Evolutionary conservation across 257 asterid species (phyloP).

Genomic region (Solanum rostratum): DNA sequence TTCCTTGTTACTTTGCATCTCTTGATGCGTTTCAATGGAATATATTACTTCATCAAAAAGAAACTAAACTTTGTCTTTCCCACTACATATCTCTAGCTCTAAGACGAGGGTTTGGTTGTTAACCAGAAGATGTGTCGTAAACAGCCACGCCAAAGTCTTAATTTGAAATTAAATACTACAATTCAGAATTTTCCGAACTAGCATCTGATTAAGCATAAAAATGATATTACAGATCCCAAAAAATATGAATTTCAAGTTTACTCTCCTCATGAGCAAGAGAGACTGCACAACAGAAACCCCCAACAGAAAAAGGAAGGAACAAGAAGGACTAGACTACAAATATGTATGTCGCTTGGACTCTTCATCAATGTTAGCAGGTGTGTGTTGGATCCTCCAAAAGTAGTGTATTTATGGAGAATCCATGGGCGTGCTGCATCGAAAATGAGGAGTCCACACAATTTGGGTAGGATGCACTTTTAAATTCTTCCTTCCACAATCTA

Average conservation of each 20-base stretch:
- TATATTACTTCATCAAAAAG: too few relatives aligned
- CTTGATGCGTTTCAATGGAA: too few relatives aligned
- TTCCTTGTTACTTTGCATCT: too few relatives aligned
- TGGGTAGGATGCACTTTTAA: not conserved
- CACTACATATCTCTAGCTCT: not conserved
- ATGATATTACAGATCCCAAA: not conserved
- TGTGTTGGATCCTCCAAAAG: too few relatives aligned
- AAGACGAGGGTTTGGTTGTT: not conserved
- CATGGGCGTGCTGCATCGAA: too few relatives aligned
- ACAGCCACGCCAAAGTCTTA: not conserved
- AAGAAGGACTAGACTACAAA: not conserved
- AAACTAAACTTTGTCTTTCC: not conserved
- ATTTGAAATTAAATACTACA: not conserved
- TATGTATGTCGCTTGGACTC: not conserved
- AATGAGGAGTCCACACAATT: too few relatives aligned
- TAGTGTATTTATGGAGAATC: too few relatives aligned
- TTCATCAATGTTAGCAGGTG: too few relatives aligned
- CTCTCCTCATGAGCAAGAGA: not conserved
- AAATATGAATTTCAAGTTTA: not conserved
- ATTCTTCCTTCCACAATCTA: not conserved
- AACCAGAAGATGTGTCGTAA: constrained; percentile 1
- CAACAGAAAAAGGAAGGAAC: not conserved
- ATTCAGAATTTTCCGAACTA: not conserved
- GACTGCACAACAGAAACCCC: not conserved
- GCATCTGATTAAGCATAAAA: not conserved